Base-by-base conservation (phyloP, 1,284 basidiomycete genomes). In the Ceratobasidium sp. region DNA sequence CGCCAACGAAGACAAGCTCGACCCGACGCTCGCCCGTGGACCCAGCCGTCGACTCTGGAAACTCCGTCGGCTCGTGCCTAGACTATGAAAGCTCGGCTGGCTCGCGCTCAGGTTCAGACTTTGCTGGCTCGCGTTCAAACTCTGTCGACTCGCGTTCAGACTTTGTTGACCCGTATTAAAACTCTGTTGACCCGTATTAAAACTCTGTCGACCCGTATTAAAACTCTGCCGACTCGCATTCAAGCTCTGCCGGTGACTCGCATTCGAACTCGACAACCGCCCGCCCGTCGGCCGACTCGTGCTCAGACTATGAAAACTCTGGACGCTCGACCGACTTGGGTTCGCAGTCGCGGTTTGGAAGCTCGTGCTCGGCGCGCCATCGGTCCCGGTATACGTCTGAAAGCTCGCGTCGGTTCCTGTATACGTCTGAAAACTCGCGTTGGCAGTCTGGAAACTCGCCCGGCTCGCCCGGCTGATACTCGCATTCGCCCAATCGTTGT, bases 271-370 rank as follows among this genome's bases (percentile, higher is more conserved):
- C 58, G 28, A 33, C 4, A 60, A 33, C 12, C 58, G 28, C 4
- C 33, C 33, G 4, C 33, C 33, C 33, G 33, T 33, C 33, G 33
- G 33, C 28, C 39, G 58, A 33, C 58, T 60, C 58, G 58, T 26
- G 26, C 20, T 33, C 33, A 71, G 40, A 28, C 69, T 71, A 40
- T 71, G 69, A 58, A 71, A 71, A 55, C 69, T 58, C 69, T 20
- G 33, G 68, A 33, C 33, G 33, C n/a, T 68, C 66, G 66, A 28
- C 49, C 26, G 67, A 33, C 20, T 49, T 18, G 67, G 20, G 67
- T 33, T 69, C 6, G 44, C 67, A 15, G 26, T 26, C 15, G 67
- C 42, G n/a, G 67, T 69, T 13, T n/a, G 12, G 26, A 69, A 53
- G 44, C 66, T 68, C 23, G 66, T 51, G 46, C 44, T 49, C 40